Evolutionary conservation across 352 stramenopile species (phyloP), one percentile per base, ranked within the genome.

Genomic region (Phytophthora tentaculata): DNA sequence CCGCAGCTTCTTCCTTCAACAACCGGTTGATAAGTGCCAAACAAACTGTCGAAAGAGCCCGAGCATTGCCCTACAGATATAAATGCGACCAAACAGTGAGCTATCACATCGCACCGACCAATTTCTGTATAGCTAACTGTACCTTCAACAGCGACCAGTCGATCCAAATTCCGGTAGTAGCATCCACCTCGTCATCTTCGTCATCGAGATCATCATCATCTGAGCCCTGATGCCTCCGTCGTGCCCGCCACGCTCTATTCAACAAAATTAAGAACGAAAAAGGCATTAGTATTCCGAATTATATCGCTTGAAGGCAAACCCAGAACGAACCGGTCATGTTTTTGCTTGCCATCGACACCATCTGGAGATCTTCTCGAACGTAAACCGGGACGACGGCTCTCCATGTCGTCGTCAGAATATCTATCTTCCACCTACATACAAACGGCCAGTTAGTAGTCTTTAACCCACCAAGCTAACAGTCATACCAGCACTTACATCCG

Each of bases 1-100:
- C 87, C 71, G 88, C 72, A 43, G 85, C 83, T 59, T 91, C 81
- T 68, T 95, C 84, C 43, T 94, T 85, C 43, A 96, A 67, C 12
- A 96, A 47, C 20, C 82, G 76, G 51, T 87, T 60, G 29, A 96
- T 69, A 10, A 89, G 29, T 16, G 83, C 82, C 19, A 83, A 64
- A 56, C 88, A 95, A 19, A 96, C 67, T 3, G 69, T 77, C 23
- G 75, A 83, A 50, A 95, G 63, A 41, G 66, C 61, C 13, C 61
- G 66, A 20, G 76, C 64, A 26, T 76, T 83, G 28, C 39, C 26
- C 76, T 73, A 26, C 2, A 24, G 24, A 60, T 45, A 47, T n/a
- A n/a, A n/a, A n/a, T n/a, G n/a, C n/a, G n/a, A n/a, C n/a, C n/a
- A n/a, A n/a, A n/a, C n/a, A n/a, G n/a, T n/a, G n/a, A n/a, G n/a